phyloP scores from a whole-genome alignment of 1,139 yeast genomes.

The Taphrina communis region DNA sequence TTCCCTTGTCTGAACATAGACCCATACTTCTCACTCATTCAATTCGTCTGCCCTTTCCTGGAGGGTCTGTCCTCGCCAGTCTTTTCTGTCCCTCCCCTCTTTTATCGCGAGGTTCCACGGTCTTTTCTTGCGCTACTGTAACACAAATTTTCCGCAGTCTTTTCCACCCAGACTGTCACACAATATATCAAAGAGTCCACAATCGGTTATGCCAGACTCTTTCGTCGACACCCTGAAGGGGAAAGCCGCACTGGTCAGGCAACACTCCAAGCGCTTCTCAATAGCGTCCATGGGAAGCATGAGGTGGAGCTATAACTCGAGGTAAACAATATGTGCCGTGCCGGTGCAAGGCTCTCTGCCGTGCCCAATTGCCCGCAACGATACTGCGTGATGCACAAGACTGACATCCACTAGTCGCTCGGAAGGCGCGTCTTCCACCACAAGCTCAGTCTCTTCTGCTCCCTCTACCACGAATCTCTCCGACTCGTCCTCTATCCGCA shows the following conservation, averaged over 20 bases:
- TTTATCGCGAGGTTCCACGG: constrained; percentile 8
- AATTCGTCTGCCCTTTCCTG: not conserved
- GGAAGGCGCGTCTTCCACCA: constrained; percentile 36
- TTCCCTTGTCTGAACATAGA: not conserved
- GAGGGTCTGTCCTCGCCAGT: not conserved
- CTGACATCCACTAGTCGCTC: constrained; percentile 27
- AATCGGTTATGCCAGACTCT: constrained; percentile 23
- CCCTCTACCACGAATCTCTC: constrained; percentile 34
- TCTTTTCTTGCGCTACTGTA: constrained; percentile 12
- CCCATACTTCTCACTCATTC: constrained; percentile 9
- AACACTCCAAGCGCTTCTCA: constrained; percentile 37
- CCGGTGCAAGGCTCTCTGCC: not conserved
- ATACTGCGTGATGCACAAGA: not conserved
- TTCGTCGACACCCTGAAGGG: constrained; percentile 33
- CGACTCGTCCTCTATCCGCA: constrained; percentile 26
- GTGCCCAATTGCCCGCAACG: not conserved
- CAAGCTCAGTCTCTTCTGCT: constrained; percentile 37
- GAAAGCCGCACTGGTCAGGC: constrained; percentile 32
- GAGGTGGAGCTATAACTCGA: constrained; percentile 38
- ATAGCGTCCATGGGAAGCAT: constrained; percentile 38
- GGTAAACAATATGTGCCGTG: constrained; percentile 13
- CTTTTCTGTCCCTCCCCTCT: not conserved
- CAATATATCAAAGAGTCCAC: no score
- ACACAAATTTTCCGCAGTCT: constrained; percentile 8
- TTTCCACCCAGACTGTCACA: not conserved